Percentiles rank a stretch among this genome's conserved stretches.
These are phyloP conservation scores for Cyclocybe aegerita DNA, from an alignment of 768 basidiomycete species.

Conservation along the genomic window DNA sequence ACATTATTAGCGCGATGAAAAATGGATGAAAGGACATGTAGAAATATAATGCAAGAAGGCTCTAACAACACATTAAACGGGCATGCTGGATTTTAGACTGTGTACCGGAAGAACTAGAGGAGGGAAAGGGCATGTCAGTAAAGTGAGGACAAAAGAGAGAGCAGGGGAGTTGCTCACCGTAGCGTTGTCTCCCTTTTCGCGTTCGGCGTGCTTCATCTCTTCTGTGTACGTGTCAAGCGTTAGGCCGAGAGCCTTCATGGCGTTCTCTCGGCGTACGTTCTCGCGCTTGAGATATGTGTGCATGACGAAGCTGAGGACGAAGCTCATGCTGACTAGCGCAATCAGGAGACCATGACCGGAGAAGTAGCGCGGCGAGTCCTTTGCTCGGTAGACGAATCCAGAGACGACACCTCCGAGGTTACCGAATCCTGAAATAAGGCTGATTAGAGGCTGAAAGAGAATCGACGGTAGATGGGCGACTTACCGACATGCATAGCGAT, in stretches of 20 bases:
- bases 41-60: too few relatives aligned
- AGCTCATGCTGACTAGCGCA: slow-evolving; percentile 26
- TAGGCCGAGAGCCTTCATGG: slow-evolving; percentile 19
- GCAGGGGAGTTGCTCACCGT: slow-evolving; percentile 18
- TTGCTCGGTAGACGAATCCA: slow-evolving; percentile 26
- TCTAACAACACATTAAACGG: too few relatives aligned
- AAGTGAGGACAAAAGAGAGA: background rate
- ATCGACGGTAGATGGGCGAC: slow-evolving; percentile 2
- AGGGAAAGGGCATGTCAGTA: background rate
- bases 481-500: slow-evolving; percentile 33
- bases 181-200: slow-evolving; percentile 30
- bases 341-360: slow-evolving; percentile 31
- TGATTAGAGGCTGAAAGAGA: background rate
- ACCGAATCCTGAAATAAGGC: slow-evolving; percentile 21
- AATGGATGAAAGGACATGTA: too few relatives aligned
- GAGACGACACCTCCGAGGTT: slow-evolving; percentile 31
- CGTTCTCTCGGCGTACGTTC: slow-evolving; percentile 25
- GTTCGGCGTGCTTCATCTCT: slow-evolving; percentile 26
- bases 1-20: too few relatives aligned
- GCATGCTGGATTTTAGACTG: slow-evolving; percentile 11
- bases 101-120: slow-evolving; percentile 31
- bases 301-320: slow-evolving; percentile 24
- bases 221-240: slow-evolving; percentile 27
- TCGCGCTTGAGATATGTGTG: slow-evolving; percentile 24
- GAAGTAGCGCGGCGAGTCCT: slow-evolving; percentile 28